Evolutionary conservation across 306 rosid genomes (phyloP), one percentile per base, ranked within the genome.

Genomic region (Trifolium repens): DNA sequence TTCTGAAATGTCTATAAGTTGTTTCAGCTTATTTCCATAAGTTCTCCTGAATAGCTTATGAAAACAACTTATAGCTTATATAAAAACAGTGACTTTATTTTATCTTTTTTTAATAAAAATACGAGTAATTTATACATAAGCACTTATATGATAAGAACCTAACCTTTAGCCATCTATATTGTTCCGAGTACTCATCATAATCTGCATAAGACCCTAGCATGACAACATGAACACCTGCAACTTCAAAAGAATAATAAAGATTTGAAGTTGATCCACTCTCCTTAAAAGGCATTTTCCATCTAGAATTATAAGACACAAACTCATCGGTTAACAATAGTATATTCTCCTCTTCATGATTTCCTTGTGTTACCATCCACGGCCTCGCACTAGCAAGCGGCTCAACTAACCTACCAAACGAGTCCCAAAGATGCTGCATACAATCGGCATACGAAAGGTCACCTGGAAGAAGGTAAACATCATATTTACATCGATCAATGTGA

Each of bases 361-460:
- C 98, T 63, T 91, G 80, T 15, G 98, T 94, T 47, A 94, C 99
- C 99, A 94, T 94, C 99, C 99, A 94, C 5, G 99, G 99, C 76
- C 97, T 87, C 13, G 86, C 39, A 83, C 99, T 94, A 15, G 97
- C 99, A 37, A 91, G 93, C 11, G 96, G 98, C 92, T 94, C 92
- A 71, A 94, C 93, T 7, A 94, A 83, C 84, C 79, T 71, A 35
- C 97, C 97, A 62, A 94, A 94, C 3, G 93, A 74, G 80, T 94
- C 98, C 98, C 98, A 94, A 58, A 73, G 86, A 61, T 49, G 79
- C 58, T 94, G 99, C 67, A 91, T 72, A 62, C 87, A 89, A 82
- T 94, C 96, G 30, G 99, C 99, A 83, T 94, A 94, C 1, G 99
- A 88, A 67, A 94, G 96, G 71, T 94, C 99, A 17, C 99, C 99